These are phyloP conservation scores for Diaporthe sp. DNA, from an alignment of 2,329 filamentous ascomycete species.

Conservation along the genomic window DNA sequence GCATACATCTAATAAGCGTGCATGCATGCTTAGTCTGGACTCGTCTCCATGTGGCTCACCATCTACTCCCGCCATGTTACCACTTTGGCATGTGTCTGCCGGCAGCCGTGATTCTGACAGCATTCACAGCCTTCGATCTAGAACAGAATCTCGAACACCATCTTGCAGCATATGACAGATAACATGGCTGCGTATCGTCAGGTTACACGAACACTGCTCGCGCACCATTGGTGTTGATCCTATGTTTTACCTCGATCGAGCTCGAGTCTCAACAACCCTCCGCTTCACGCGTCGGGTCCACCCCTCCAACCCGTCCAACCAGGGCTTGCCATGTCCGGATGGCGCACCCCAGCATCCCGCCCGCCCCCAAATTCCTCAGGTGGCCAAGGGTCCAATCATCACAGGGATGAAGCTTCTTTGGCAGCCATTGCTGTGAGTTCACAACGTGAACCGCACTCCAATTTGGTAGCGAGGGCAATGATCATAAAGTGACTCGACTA, in stretches of 20 bases:
- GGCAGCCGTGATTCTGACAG: not conserved
- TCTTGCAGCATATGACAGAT: not conserved
- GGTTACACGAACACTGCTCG: not conserved
- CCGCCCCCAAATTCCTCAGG: constrained; percentile 10
- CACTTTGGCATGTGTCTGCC: not conserved
- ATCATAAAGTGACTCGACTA: not conserved
- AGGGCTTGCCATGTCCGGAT: constrained; percentile 24
- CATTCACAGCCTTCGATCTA: not conserved
- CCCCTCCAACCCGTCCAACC: not conserved
- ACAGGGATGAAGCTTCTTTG: constrained; percentile 24
- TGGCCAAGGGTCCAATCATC: not conserved
- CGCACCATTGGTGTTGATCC: not conserved
- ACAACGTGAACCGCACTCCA: not conserved
- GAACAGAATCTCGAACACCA: not conserved
- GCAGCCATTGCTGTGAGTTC: not conserved
- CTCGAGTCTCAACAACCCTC: constrained; percentile 24
- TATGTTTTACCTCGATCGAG: constrained; percentile 20
- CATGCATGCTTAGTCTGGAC: constrained; percentile 16
- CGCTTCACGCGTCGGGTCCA: not conserved
- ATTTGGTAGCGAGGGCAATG: not conserved
- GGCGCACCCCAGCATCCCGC: not conserved
- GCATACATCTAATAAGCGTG: constrained; percentile 15
- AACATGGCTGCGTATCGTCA: not conserved
- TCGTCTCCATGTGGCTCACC: not conserved
- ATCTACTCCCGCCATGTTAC: not conserved